These are phyloP conservation scores for Penicillium sp. DNA, from an alignment of 2,329 filamentous ascomycete genomes.

Conservation along the genomic window DNA sequence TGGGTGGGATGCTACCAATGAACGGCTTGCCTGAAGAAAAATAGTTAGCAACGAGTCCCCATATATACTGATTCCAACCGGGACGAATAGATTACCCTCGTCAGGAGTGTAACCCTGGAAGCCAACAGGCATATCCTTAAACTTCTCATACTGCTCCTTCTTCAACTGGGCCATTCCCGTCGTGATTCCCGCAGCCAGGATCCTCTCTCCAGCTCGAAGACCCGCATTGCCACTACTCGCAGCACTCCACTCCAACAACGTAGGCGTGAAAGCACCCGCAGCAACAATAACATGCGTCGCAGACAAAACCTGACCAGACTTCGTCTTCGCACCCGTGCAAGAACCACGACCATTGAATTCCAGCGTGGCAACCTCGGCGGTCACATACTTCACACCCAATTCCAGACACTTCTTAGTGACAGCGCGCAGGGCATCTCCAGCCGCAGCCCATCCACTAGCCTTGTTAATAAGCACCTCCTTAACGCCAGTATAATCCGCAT, in stretches of 20 bases:
- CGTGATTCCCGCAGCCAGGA: conserved; percentile 56
- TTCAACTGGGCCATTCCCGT: conserved; percentile 56
- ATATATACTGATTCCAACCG: background rate
- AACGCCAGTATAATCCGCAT: conserved; percentile 65
- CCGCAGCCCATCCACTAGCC: conserved; percentile 68
- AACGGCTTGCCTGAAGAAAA: conserved; percentile 55
- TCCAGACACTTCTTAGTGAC: conserved; percentile 60
- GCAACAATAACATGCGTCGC: conserved; percentile 38
- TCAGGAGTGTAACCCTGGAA: conserved; percentile 53
- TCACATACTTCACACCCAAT: conserved; percentile 65
- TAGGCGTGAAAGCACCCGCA: conserved; percentile 44
- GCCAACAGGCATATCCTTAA: conserved; percentile 52
- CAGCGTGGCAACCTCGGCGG: conserved; percentile 46
- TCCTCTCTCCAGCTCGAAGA: conserved; percentile 59
- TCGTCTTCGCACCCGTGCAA: conserved; percentile 42
- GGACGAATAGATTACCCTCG: conserved; percentile 32
- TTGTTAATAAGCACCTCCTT: conserved; percentile 65
- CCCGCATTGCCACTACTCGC: conserved; percentile 41
- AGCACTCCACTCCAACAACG: conserved; percentile 54
- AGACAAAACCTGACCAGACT: conserved; percentile 32
- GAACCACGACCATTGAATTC: conserved; percentile 57
- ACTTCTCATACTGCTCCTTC: conserved; percentile 44
- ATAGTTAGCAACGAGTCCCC: conserved; percentile 22
- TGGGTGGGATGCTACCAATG: conserved; percentile 64
- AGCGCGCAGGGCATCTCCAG: conserved; percentile 62